Conservation (phyloP, 2,329 filamentous ascomycete species). For the Xylariaceae sp. region DNA sequence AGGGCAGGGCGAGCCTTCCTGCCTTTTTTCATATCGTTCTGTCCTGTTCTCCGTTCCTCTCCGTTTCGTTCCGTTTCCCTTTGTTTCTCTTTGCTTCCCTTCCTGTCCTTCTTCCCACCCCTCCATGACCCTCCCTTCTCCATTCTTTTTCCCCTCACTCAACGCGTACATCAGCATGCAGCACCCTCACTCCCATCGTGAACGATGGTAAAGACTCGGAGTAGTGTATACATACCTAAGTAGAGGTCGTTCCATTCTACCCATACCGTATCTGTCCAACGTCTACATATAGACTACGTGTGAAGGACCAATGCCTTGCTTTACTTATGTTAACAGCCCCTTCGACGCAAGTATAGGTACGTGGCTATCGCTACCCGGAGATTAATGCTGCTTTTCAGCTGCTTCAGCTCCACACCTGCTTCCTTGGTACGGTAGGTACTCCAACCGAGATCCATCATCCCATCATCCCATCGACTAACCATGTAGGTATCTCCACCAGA, state of each 20-base stretch:
- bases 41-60: not conserved
- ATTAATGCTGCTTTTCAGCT: slow-evolving; percentile 11
- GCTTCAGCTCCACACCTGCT: slow-evolving; percentile 17
- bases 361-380: not conserved
- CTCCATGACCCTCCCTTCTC: not conserved
- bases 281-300: too few relatives aligned
- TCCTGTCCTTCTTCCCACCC: not conserved
- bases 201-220: too few relatives aligned
- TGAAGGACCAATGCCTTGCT: too few relatives aligned
- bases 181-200: too few relatives aligned
- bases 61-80: not conserved
- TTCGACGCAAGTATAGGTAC: too few relatives aligned
- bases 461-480: not conserved
- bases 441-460: slow-evolving; percentile 6
- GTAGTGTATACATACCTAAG: too few relatives aligned
- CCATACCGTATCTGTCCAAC: too few relatives aligned
- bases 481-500: not conserved
- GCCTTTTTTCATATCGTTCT: slow-evolving; percentile 1
- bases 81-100: not conserved
- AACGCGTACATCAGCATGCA: too few relatives aligned
- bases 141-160: not conserved
- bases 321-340: too few relatives aligned
- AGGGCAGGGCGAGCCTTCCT: slow-evolving; percentile 9
- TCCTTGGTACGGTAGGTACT: not conserved
- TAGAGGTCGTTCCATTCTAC: too few relatives aligned